Conservation (phyloP, 495 filamentous ascomycete species). For the Penicillium malachiteum region DNA sequence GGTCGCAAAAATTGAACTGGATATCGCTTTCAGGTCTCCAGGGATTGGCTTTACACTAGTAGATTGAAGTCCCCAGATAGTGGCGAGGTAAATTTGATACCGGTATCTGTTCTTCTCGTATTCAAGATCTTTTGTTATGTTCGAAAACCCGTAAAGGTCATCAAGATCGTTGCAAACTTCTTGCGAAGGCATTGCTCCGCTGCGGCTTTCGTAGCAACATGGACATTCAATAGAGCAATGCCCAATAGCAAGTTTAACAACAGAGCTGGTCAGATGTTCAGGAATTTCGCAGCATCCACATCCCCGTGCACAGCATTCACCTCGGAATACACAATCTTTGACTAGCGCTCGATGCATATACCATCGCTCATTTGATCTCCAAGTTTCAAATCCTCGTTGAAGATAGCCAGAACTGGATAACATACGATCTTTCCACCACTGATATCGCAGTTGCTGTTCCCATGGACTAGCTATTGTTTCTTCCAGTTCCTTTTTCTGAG, state of each 20-base stretch:
- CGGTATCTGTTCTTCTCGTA: not conserved
- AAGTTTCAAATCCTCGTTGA: conserved; percentile 4
- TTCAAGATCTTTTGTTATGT: conserved; percentile 2
- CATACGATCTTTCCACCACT: conserved; percentile 4
- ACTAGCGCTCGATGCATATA: conserved; percentile 3
- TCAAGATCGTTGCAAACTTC: conserved; percentile 3
- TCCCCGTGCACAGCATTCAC: conserved; percentile 3
- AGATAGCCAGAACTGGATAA: conserved; percentile 1
- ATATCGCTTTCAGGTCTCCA: conserved; percentile 1
- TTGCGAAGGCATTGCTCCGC: conserved; percentile 3
- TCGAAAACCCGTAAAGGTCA: conserved; percentile 4
- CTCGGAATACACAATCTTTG: conserved; percentile 3
- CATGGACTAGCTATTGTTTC: conserved; percentile 3
- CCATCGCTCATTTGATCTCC: conserved; percentile 3
- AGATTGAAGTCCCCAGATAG: conserved; percentile 4
- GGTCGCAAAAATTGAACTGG: conserved; percentile 4
- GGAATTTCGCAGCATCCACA: conserved; percentile 4
- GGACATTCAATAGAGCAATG: conserved; percentile 5
- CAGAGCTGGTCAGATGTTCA: conserved; percentile 5
- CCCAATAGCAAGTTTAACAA: conserved; percentile 4
- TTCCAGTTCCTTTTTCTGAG: conserved; percentile 3
- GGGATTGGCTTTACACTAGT: too few species aligned
- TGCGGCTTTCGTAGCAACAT: conserved; percentile 2
- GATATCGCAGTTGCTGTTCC: conserved; percentile 2
- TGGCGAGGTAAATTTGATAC: conserved; percentile 4